Evolutionary conservation across 345 rosid genomes (phyloP), one percentile per base, ranked within the genome.

Genomic region (Ceriops zippeliana): DNA sequence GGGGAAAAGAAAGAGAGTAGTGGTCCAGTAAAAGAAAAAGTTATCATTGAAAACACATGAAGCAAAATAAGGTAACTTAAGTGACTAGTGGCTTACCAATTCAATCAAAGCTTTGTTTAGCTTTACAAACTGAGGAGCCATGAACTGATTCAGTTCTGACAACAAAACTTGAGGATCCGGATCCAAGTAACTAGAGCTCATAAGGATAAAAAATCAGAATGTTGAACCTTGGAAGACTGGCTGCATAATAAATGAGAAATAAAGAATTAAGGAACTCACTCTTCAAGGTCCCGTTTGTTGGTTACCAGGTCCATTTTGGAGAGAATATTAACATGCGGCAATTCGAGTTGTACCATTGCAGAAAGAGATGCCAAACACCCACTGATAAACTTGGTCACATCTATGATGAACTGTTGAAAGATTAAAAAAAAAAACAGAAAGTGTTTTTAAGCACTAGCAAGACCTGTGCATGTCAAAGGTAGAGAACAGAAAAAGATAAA

Each of bases 291-390:
- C 72, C 79, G 85, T 78, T 84, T 91, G 70, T 85, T 87, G 58
- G 80, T 84, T 73, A 93, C 86, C 26, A 88, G 96, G 73, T 93
- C 97, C 96, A 93, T 93, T 80, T 93, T 93, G 24, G 97, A 84
- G 79, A 89, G 91, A 68, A 91, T 82, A 77, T 93, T 93, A 68
- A 93, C 80, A 75, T 88, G 97, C 5, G 97, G 98, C 76, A 91
- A 65, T 71, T 93, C 97, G 68, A 93, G 96, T 76, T 93, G 95
- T 70, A 93, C 62, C 96, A 93, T 93, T 54, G 97, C 97, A 66
- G 97, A 87, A 63, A 91, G 97, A 66, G 98, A 93, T 46, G 93
- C 90, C 97, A 89, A 88, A 75, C 98, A 93, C 52, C 97, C 98
- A 69, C 97, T 91, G 46, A 91, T 86, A 74, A 88, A 93, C 83